phyloP scores from a whole-genome alignment of 768 basidiomycete genomes.

The Macrolepiota dolichaula region DNA sequence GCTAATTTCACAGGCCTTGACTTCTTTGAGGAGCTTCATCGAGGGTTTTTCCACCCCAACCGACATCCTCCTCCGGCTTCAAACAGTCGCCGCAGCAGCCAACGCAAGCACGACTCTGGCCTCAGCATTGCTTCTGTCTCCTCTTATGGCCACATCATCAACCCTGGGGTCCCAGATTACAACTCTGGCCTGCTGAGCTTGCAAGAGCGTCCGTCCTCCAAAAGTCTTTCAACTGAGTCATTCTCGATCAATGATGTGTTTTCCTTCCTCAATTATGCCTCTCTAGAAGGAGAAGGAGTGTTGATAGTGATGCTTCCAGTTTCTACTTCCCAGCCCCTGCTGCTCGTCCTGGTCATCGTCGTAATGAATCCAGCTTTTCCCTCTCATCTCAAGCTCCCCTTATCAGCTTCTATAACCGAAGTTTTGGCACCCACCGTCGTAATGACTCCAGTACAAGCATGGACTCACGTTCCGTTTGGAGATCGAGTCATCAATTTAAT shows the following conservation, averaged over 20 bases:
- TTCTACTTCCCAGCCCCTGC: conserved; percentile 63
- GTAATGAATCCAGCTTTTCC: conserved; percentile 62
- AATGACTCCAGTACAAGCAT: conserved; percentile 58
- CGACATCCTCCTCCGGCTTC: conserved; percentile 51
- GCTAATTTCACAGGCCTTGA: conserved; percentile 70
- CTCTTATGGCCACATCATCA: conserved; percentile 57
- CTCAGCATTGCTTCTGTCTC: too few relatives aligned
- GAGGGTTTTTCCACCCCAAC: conserved; percentile 64
- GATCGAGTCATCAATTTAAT: conserved; percentile 51
- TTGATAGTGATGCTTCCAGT: conserved; percentile 75
- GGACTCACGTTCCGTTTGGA: conserved; percentile 45
- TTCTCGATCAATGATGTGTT: conserved; percentile 73
- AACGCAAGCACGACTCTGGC: too few relatives aligned
- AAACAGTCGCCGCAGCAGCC: too few relatives aligned
- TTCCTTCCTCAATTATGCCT: conserved; percentile 45
- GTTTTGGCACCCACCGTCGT: conserved; percentile 45
- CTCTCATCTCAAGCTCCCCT: conserved; percentile 57
- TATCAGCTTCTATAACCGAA: conserved; percentile 69
- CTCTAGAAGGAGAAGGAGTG: conserved; percentile 38
- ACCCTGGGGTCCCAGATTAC: conserved; percentile 68
- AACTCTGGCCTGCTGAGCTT: conserved; percentile 60
- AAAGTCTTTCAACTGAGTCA: conserved; percentile 53
- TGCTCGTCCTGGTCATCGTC: conserved; percentile 51
- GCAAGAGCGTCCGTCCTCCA: conserved; percentile 54
- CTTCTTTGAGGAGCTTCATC: conserved; percentile 74